Evolutionary conservation across 2,329 filamentous ascomycete species (phyloP), one percentile per base, ranked within the genome.

Genomic region (Ustulina deusta): DNA sequence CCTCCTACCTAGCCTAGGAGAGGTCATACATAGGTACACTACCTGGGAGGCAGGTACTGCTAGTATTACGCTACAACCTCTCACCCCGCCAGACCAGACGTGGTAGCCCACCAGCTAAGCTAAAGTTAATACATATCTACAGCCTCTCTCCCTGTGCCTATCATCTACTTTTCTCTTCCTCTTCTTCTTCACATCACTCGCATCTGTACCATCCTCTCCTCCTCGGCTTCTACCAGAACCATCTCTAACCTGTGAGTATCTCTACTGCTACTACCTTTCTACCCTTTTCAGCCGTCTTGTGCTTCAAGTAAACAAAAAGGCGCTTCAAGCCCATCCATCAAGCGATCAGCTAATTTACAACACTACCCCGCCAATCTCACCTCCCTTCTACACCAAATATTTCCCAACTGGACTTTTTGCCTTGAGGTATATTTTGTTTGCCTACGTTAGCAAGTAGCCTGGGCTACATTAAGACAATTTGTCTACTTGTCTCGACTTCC

Each of bases 311-410:
- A 63, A 22, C 55, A 60, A 64, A 20, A 7, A 34, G 9, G 42
- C 9, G 13, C 56, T 57, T 44, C 32, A 9, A 44, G 48, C 32
- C 46, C 20, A 20, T 61, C 56, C 27, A 42, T 40, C 56, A 60
- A 67, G 56, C 51, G 34, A 61, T 46, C 51, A 51, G 57, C 63
- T 58, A 20, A 48, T 66, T 58, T 57, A 44, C 63, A 38, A 32
- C 13, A 15, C 57, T 69, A 68, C 67, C 68, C 68, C 68, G 63
- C 68, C 64, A 69, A 69, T 69, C 68, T 61, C 59, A 62, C 38
- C 29, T 36, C 32, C 51, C n/a, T 22, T 40, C 4, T 64, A 59
- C 25, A 27, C 40, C 61, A 55, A 29, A 48, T 49, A 25, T 32
- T 56, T 46, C 6, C 38, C 25, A 56, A 55, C 44, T 27, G 42